A percentile compares a stretch with the other conserved stretches of the same genome.
Evolutionary conservation across 176 grass and related monocot genomes (phyloP).

Genomic region (Hyparrhenia diplandra): DNA sequence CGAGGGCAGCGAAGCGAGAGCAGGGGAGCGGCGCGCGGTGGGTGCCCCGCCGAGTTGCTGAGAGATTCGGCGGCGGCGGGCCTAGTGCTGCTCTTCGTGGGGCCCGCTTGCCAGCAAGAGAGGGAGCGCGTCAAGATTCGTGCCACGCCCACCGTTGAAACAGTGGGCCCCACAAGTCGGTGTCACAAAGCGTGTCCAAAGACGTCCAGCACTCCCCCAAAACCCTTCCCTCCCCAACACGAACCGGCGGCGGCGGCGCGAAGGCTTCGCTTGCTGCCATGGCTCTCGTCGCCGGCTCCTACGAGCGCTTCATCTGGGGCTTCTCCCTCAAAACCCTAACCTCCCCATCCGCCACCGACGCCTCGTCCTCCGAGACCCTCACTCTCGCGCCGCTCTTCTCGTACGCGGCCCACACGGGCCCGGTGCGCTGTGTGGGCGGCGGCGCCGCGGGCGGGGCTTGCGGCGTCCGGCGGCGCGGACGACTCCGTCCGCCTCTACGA

Average conservation of each 20-base stretch:
- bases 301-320: conserved; percentile 98
- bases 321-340: conserved; percentile 70
- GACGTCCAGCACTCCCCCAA: neutral
- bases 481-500: conserved; percentile 84
- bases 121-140: neutral
- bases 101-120: neutral
- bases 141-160: neutral
- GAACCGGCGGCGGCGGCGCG: conserved; percentile 1
- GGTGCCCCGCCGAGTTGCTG: neutral
- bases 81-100: neutral
- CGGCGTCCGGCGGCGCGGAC: conserved; percentile 65
- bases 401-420: conserved; percentile 68
- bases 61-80: conserved; percentile 6
- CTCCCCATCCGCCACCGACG: neutral
- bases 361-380: neutral
- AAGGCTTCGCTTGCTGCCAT: conserved; percentile 7
- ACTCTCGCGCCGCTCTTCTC: conserved; percentile 67
- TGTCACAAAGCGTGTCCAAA: neutral
- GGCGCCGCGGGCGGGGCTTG: conserved; percentile 31
- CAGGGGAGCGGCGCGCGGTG: neutral
- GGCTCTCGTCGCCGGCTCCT: conserved; percentile 86
- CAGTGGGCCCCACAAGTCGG: neutral
- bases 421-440: conserved; percentile 71
- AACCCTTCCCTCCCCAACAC: neutral
- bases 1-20: neutral